Evolutionary conservation across 2,329 filamentous ascomycete genomes (phyloP).

Genomic region (Ilyonectria destructans): DNA sequence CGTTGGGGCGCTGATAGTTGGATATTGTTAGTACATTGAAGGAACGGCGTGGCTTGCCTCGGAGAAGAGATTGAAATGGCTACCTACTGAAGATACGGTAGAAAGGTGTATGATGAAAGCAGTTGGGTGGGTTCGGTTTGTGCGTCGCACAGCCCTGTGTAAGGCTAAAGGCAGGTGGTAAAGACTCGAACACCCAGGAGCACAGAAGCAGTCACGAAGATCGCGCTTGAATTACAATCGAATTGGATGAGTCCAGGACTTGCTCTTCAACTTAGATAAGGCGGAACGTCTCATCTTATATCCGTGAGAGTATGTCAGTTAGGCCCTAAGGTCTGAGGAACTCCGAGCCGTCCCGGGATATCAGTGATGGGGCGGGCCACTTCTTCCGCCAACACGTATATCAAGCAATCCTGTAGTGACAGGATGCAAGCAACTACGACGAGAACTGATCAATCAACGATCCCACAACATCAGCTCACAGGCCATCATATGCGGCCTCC

Average conservation of each 20-base stretch:
- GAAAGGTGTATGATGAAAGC: not conserved
- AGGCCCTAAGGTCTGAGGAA: too few relatives aligned
- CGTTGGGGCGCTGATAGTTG: not conserved
- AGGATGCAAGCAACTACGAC: too few relatives aligned
- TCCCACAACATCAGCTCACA: too few relatives aligned
- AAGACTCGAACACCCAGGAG: not conserved
- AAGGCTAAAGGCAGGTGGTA: not conserved
- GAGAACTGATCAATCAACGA: too few relatives aligned
- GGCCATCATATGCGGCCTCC: too few relatives aligned
- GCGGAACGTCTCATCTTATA: not conserved
- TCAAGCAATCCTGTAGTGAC: too few relatives aligned
- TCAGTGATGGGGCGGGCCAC: too few relatives aligned
- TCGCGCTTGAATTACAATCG: not conserved
- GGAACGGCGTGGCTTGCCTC: slow-evolving; percentile 3
- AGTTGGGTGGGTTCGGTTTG: not conserved
- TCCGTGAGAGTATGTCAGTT: too few relatives aligned
- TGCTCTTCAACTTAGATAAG: not conserved
- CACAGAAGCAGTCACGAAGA: not conserved
- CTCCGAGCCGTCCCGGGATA: too few relatives aligned
- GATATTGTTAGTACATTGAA: not conserved
- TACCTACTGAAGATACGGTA: not conserved
- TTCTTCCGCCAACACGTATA: too few relatives aligned
- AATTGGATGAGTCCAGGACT: not conserved
- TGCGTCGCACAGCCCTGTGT: not conserved
- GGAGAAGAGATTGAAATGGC: not conserved